phyloP scores from a whole-genome alignment of 768 basidiomycete genomes.

The Hericium alpestre region DNA sequence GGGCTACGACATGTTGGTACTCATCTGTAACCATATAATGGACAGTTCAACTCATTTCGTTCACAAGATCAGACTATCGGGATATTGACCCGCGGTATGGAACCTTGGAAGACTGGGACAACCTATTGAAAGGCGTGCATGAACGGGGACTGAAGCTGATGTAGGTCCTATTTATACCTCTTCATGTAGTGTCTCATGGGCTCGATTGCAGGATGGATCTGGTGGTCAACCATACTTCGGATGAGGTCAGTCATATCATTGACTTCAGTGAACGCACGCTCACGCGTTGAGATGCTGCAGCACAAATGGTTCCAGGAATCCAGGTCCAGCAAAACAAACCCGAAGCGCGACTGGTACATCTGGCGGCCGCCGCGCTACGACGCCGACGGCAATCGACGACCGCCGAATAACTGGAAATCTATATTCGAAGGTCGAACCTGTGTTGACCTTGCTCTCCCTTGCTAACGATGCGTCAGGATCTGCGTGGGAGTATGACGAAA shows the following conservation, averaged over 20 bases:
- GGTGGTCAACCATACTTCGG: slow-evolving; percentile 65
- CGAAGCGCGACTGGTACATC: slow-evolving; percentile 69
- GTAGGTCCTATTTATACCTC: slow-evolving; percentile 23
- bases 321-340: slow-evolving; percentile 35
- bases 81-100: slow-evolving; percentile 58
- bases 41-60: not conserved
- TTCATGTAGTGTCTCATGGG: not conserved
- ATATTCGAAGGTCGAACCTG: slow-evolving; percentile 42
- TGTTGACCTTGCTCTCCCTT: not conserved
- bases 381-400: slow-evolving; percentile 38
- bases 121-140: slow-evolving; percentile 41
- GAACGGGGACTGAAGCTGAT: slow-evolving; percentile 61
- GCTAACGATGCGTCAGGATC: slow-evolving; percentile 36
- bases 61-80: slow-evolving; percentile 51
- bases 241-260: slow-evolving; percentile 32
- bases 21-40: not conserved
- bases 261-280: not conserved
- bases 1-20: slow-evolving; percentile 59
- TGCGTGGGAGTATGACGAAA: slow-evolving; percentile 61
- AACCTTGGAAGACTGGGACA: slow-evolving; percentile 50
- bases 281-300: slow-evolving; percentile 23
- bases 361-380: slow-evolving; percentile 55
- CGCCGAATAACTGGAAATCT: slow-evolving; percentile 70
- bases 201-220: slow-evolving; percentile 52
- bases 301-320: slow-evolving; percentile 66